Evolutionary conservation across 306 rosid species (phyloP).

Genomic region (Myrica gale): DNA sequence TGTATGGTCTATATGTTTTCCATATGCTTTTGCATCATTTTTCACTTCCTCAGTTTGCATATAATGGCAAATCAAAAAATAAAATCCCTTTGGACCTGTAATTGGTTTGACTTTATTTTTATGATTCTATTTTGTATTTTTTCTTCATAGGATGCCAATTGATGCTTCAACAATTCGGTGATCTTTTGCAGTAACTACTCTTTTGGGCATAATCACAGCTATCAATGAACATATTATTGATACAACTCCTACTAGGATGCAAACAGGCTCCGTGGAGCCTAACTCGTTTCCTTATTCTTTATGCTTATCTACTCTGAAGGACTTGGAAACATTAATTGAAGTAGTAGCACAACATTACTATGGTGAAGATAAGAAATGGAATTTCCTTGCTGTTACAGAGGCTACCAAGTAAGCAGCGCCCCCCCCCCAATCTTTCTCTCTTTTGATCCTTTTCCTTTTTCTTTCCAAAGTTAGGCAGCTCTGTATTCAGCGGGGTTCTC

Average conservation of each 20-base stretch:
- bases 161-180: constrained; percentile 17
- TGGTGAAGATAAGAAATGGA: constrained; percentile 89
- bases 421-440: too few relatives aligned
- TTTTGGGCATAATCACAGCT: constrained; percentile 83
- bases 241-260: constrained; percentile 48
- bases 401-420: constrained; percentile 66
- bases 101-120: constrained; percentile 5
- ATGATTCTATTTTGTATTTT: background rate
- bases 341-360: constrained; percentile 84
- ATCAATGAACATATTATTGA: constrained; percentile 82
- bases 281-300: constrained; percentile 69
- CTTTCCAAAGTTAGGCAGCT: background rate
- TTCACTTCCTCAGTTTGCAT: background rate
- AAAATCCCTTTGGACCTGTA: background rate
- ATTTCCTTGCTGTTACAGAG: constrained; percentile 84
- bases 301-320: constrained; percentile 86
- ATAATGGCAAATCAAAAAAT: background rate
- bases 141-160: background rate
- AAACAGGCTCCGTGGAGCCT: constrained; percentile 42
- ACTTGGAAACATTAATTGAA: constrained; percentile 86
- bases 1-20: background rate
- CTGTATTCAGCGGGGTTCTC: constrained; percentile 6
- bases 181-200: constrained; percentile 69
- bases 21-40: background rate
- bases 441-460: background rate